Evolutionary conservation across 257 asterid genomes (phyloP), one percentile per base, ranked within the genome.

Genomic region (Cruciata laevipes): DNA sequence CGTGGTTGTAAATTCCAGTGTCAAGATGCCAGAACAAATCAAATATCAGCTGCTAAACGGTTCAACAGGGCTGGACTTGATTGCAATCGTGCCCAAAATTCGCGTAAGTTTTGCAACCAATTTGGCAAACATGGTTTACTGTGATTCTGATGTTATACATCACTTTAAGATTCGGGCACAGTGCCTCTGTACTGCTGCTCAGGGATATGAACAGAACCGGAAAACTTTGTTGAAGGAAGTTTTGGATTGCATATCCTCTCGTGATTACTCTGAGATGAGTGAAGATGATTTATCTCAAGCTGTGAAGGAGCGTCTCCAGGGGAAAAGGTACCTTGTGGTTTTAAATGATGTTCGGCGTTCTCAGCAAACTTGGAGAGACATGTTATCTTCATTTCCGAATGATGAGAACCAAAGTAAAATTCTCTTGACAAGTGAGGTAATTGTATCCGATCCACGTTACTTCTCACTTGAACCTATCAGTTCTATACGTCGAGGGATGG

Each of bases 311-410:
- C 5, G 52, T 68, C 30, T 69, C 13, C 24, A 6, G 31, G 32
- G 62, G 18, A 20, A 21, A 21, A 72, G 71, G 61, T 72, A 55
- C 25, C 66, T 72, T 27, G 20, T 72, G 25, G 44, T 72, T 33
- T 11, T 72, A 32, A 60, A 72, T 72, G 67, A 65, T 8, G n/a
- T 16, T 18, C 7, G 3, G 25, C 3, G 24, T 12, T 13, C 20
- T 9, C 51, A 49, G 7, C 51, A 49, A 4, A 68, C 64, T 7
- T 66, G 73, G 77, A 55, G 51, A 40, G 56, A 16, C 13, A 6
- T 67, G 56, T 23, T 6, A 33, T 32, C 20, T 13, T 16, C 18
- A 13, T 14, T 60, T 12, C 64, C 38, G 5, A 38, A 73, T 30
- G 33, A 73, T 33, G 8, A 16, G 25, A 49, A 47, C 5, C 35